A percentile compares a stretch with the other conserved stretches of the same genome.
Evolutionary conservation across 1,284 basidiomycete species (phyloP).

Genomic region (Apiotrichum sp.): DNA sequence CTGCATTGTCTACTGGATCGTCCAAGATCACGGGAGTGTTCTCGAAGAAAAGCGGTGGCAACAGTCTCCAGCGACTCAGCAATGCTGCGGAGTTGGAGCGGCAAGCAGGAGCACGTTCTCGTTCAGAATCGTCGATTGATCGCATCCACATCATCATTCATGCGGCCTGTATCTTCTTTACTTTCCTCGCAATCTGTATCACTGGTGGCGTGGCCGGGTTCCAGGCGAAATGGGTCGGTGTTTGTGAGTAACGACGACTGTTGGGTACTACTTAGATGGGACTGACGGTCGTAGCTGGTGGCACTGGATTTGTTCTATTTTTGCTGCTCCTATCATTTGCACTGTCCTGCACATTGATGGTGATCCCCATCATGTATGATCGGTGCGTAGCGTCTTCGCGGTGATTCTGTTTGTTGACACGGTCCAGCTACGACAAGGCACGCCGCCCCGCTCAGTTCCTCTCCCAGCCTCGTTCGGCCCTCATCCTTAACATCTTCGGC

Average conservation of each 20-base stretch:
- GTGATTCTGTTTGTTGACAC: not conserved
- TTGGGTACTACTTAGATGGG: too few species aligned
- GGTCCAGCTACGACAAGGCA: slow-evolving; percentile 57
- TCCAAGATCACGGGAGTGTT: slow-evolving; percentile 6
- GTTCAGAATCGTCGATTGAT: not conserved
- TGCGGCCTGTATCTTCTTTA: slow-evolving; percentile 59
- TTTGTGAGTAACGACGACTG: slow-evolving; percentile 61
- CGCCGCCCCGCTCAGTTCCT: slow-evolving; percentile 68
- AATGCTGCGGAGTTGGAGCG: slow-evolving; percentile 1
- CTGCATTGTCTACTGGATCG: not conserved
- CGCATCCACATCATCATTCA: slow-evolving; percentile 6
- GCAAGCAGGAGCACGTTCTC: not conserved
- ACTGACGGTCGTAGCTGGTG: slow-evolving; percentile 57
- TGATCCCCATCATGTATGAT: slow-evolving; percentile 74
- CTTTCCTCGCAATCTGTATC: slow-evolving; percentile 79
- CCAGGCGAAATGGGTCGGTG: slow-evolving; percentile 73
- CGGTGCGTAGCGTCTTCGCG: slow-evolving; percentile 50
- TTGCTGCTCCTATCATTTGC: slow-evolving; percentile 66
- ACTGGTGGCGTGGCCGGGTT: slow-evolving; percentile 79
- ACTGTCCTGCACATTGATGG: slow-evolving; percentile 62
- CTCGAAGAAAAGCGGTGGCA: not conserved
- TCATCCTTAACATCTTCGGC: slow-evolving; percentile 69
- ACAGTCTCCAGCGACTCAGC: slow-evolving; percentile 4
- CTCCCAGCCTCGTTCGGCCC: slow-evolving; percentile 68
- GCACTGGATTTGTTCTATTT: slow-evolving; percentile 78